Conservation (phyloP, 108 stramenopile species). For the Nitzschia sp. region DNA sequence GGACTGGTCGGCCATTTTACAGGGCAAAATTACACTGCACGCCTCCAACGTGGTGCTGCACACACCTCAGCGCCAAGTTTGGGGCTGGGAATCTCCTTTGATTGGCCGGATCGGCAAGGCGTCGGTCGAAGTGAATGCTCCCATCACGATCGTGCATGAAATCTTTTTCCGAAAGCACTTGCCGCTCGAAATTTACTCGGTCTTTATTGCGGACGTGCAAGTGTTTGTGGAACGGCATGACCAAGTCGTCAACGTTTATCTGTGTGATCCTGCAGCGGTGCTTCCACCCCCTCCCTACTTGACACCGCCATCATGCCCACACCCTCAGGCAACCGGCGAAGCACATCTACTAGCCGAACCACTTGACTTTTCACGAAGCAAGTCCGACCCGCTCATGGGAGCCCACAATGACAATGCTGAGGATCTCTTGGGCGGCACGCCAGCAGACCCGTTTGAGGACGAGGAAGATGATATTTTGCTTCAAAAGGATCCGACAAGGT, state of each 20-base stretch:
- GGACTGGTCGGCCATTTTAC: slow-evolving; percentile 30
- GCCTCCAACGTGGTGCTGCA: slow-evolving; percentile 49
- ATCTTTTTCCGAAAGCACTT: slow-evolving; percentile 23
- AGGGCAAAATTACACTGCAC: slow-evolving; percentile 32
- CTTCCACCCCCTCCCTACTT: slow-evolving; percentile 40
- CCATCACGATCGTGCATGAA: slow-evolving; percentile 26
- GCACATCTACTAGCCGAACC: not conserved
- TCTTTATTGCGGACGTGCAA: slow-evolving; percentile 51
- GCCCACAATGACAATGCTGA: not conserved
- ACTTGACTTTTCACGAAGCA: not conserved
- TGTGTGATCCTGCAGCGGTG: slow-evolving; percentile 39
- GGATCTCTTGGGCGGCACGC: not conserved
- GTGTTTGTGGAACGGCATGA: slow-evolving; percentile 59
- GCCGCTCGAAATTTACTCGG: slow-evolving; percentile 45
- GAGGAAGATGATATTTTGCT: not conserved
- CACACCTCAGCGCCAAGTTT: slow-evolving; percentile 44
- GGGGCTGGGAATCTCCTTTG: slow-evolving; percentile 59
- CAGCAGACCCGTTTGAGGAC: not conserved
- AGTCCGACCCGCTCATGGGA: not conserved
- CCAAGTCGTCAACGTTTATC: slow-evolving; percentile 58
- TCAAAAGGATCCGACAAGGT: not conserved
- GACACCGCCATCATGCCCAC: not conserved
- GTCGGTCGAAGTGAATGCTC: slow-evolving; percentile 39
- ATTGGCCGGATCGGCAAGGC: slow-evolving; percentile 49
- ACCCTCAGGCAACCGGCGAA: not conserved